phyloP scores from a whole-genome alignment of 352 stramenopile species.

The Phytopythium vexans region DNA sequence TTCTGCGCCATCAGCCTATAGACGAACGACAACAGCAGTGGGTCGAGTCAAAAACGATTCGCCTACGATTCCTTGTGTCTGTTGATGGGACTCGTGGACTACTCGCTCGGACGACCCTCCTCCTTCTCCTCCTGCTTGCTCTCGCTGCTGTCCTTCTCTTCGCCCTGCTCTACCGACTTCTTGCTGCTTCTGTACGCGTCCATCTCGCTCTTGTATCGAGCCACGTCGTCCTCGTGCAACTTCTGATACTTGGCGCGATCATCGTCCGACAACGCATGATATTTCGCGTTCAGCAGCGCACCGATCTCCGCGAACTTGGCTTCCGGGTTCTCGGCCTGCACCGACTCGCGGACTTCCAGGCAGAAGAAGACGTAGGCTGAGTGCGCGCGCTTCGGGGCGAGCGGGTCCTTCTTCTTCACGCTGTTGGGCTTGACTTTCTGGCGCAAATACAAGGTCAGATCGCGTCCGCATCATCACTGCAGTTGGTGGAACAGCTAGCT shows the following conservation, averaged over 20 bases:
- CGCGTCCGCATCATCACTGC: neutral
- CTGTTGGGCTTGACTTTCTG: conserved; percentile 26
- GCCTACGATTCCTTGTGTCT: no score
- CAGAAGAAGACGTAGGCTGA: conserved; percentile 96
- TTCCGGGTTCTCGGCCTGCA: conserved; percentile 91
- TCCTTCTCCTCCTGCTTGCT: conserved; percentile 64
- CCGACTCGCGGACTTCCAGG: conserved; percentile 88
- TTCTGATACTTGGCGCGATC: conserved; percentile 90
- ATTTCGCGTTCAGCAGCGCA: conserved; percentile 68
- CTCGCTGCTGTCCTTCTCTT: conserved; percentile 61
- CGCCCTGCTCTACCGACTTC: conserved; percentile 18
- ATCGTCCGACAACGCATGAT: conserved; percentile 86
- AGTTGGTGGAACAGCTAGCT: neutral
- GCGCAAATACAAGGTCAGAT: neutral
- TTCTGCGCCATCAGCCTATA: conserved; percentile 27
- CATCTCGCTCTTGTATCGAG: conserved; percentile 88
- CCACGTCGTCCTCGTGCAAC: conserved; percentile 80
- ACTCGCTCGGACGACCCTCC: conserved; percentile 10
- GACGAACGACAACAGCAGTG: neutral
- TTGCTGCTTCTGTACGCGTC: conserved; percentile 84
- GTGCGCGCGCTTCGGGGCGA: conserved; percentile 91
- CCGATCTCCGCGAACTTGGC: conserved; percentile 94
- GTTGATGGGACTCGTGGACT: no score
- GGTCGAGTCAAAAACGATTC: no score
- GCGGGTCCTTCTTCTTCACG: conserved; percentile 90